Percentiles rank a stretch among this genome's conserved stretches.
phyloP scores from a whole-genome alignment of 352 stramenopile species.

The Pythium sp. region DNA sequence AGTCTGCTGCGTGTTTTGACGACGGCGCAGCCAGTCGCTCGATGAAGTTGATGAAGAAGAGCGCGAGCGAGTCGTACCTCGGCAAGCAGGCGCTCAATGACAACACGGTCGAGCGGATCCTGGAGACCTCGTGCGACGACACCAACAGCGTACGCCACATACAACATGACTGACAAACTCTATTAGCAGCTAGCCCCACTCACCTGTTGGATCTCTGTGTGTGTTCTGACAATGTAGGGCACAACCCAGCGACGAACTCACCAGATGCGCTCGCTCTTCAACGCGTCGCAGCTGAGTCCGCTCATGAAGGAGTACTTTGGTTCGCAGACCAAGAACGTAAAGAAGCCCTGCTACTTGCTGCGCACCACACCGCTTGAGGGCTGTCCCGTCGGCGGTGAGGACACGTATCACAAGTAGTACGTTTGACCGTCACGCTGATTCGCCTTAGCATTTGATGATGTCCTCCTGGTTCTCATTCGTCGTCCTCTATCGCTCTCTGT shows the following conservation, averaged over 20 bases:
- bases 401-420: slow-evolving; percentile 79
- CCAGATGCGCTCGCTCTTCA: slow-evolving; percentile 71
- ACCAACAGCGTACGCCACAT: slow-evolving; percentile 6
- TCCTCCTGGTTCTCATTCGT: not conserved
- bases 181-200: not conserved
- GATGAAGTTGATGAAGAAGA: slow-evolving; percentile 26
- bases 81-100: slow-evolving; percentile 44
- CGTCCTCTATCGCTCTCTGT: not conserved
- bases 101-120: slow-evolving; percentile 61
- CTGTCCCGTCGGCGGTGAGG: slow-evolving; percentile 74
- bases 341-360: slow-evolving; percentile 69
- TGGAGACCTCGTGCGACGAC: slow-evolving; percentile 21
- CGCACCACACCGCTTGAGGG: slow-evolving; percentile 69
- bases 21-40: not conserved
- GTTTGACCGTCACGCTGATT: slow-evolving; percentile 8
- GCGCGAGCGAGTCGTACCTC: slow-evolving; percentile 51
- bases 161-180: not conserved
- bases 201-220: not conserved
- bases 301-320: slow-evolving; percentile 78
- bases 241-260: slow-evolving; percentile 38
- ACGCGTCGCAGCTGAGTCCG: slow-evolving; percentile 75
- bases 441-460: not conserved
- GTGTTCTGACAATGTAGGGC: slow-evolving; percentile 4
- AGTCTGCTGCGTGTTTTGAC: slow-evolving; percentile 17
- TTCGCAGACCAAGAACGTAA: slow-evolving; percentile 50